Base-by-base conservation (phyloP, 352 stramenopile species). In the Pythium aquatile region DNA sequence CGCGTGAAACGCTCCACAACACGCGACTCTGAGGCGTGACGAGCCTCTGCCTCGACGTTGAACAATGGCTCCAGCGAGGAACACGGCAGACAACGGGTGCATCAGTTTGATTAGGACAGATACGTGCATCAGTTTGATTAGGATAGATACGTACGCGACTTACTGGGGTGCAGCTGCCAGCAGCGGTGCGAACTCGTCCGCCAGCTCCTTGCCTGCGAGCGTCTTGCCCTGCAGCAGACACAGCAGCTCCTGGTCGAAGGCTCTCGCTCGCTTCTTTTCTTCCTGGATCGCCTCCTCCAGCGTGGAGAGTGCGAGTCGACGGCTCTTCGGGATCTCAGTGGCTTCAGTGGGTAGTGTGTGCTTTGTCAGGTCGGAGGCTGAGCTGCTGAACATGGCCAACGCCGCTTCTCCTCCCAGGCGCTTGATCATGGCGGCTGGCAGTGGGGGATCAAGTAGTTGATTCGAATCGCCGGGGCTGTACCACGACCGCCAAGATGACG, bases 401-500 rank as follows among this genome's bases (percentile, higher is more conserved):
- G 51, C 65, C 14, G 20, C 32, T 13, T 70, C 56, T 47, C 57
- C 65, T 35, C 65, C 65, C 33, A 71, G 58, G 9, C 65, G 58
- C 29, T 58, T 66, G 29, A 71, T 40, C 13, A 77, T 71, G 10
- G 81, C 24, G 33, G 67, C 44, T 11, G 64, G 35, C 3, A 88
- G 65, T 9, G 79, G 76, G n/a, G 80, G 78, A 46, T 91, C 82
- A 29, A 91, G 53, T 9, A 87, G 54, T 55, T 80, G 66, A 40
- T 70, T 46, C 11, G 72, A 35, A 29, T 87, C 70, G 26, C 79
- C 63, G 7, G 68, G 72, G 20, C 66, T 74, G 65, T 84, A 91
- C 80, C 80, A 89, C n/a, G 78, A 76, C 29, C 82, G 73, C 80
- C 80, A 91, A 14, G 68, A 70, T 3, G 78, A 78, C 13, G 79